Evolutionary conservation across 441 rosid species (phyloP), one percentile per base, ranked within the genome.

Genomic region (Gossypium laxum): DNA sequence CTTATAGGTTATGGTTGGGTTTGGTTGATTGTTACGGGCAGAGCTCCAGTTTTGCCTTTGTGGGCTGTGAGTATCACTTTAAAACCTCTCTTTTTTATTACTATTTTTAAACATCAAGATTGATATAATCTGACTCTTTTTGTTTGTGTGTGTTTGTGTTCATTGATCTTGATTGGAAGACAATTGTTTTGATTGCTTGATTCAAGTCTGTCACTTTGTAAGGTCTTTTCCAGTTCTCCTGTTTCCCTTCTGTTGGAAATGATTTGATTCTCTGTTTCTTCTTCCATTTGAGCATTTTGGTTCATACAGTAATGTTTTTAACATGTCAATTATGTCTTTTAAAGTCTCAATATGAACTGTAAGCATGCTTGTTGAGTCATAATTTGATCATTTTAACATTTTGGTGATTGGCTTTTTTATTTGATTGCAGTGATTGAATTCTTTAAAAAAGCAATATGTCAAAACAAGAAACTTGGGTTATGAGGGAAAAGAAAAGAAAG

Each of bases 1-100:
- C 82, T 95, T 70, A 47, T 91, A 69, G 98, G 99, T 19, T 92
- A 92, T 67, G 97, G 99, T 0, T 88, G 91, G 92, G 93, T 95
- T 79, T 95, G 99, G 99, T 86, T 92, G 78, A 74, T 91, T 61
- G 89, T 87, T 54, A 88, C 95, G 5, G 88, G 93, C 1, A 79
- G 83, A 77, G 88, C 83, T 72, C 92, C 99, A 3, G 74, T 77
- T 79, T 76, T 92, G 64, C 99, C 98, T 72, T 63, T 92, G 72
- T 92, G 97, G 97, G 96, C 88, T 79, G 99, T 95, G 72, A 88
- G 99, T 89, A 68, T 69, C 43, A n/a, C 15, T 43, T 61, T 12
- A 41, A 45, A 56, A 22, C 0, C 60, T 22, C 14, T 56, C 3
- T n/a, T 0, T 38, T 21, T 21, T 24, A 0, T 15, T 0, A 17